phyloP scores from a whole-genome alignment of 257 asterid species.

The Solanum paucissectum region DNA sequence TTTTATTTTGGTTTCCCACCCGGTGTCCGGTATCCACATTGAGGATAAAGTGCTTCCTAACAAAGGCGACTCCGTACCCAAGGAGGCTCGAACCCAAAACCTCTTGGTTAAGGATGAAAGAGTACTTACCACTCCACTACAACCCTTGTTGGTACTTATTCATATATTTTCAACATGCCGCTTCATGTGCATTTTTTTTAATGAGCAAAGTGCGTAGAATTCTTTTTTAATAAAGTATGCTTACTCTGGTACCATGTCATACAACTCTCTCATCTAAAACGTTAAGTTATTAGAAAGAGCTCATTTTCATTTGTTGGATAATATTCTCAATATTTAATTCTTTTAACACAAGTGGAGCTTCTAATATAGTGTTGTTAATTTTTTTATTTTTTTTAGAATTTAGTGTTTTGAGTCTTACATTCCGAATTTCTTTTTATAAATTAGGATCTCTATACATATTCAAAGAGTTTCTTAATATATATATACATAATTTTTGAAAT shows the following conservation, averaged over 20 bases:
- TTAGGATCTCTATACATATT: too few relatives aligned
- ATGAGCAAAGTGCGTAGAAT: neutral
- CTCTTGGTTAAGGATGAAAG: too few relatives aligned
- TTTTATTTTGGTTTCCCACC: too few relatives aligned
- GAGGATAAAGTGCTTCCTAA: too few relatives aligned
- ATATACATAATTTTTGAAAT: too few relatives aligned
- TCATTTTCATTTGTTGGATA: neutral
- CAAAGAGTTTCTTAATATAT: too few relatives aligned
- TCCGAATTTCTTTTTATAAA: too few relatives aligned
- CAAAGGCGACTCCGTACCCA: too few relatives aligned
- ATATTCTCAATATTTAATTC: neutral
- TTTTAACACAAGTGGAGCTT: neutral
- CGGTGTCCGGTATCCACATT: too few relatives aligned
- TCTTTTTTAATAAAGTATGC: neutral
- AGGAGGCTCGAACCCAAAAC: too few relatives aligned
- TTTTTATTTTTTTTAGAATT: neutral
- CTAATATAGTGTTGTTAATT: neutral
- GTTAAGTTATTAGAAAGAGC: neutral
- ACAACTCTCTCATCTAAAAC: neutral
- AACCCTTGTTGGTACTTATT: neutral
- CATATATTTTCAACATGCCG: neutral
- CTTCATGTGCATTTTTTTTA: neutral
- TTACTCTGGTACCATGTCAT: neutral
- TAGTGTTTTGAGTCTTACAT: neutral
- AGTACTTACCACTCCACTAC: too few relatives aligned